phyloP scores from a whole-genome alignment of 148 eudicot genomes.

The Fallopia convolvulus region DNA sequence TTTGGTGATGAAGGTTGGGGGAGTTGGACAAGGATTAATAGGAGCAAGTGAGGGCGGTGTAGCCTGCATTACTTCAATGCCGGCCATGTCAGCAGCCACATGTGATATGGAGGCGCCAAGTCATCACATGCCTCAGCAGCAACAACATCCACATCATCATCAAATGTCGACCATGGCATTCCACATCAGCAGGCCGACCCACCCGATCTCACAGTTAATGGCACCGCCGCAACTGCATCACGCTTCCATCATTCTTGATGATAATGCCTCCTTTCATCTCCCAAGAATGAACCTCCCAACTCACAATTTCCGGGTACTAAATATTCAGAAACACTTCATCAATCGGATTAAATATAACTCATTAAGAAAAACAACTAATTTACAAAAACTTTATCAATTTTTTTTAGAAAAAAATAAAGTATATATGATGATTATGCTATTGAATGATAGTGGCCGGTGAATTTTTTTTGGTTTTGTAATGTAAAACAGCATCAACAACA shows the following conservation, averaged over 20 bases:
- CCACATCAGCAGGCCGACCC: constrained; percentile 57
- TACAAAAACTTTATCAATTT: not conserved
- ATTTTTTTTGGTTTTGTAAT: constrained; percentile 2
- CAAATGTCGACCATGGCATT: not conserved
- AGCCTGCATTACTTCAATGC: not conserved
- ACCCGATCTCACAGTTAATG: constrained; percentile 57
- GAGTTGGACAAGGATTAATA: not conserved
- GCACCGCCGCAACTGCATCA: constrained; percentile 65
- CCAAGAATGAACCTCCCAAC: constrained; percentile 67
- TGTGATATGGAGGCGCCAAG: constrained; percentile 1
- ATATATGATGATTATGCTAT: not conserved
- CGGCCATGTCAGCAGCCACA: constrained; percentile 9
- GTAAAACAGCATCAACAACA: constrained; percentile 16
- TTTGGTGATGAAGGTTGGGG: not conserved
- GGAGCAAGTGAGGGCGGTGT: not conserved
- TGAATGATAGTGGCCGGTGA: constrained; percentile 13
- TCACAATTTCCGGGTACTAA: constrained; percentile 65
- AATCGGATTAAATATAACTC: not conserved
- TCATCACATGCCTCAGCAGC: not conserved
- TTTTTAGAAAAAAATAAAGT: not conserved
- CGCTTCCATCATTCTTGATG: constrained; percentile 53
- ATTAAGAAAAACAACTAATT: too few relatives aligned
- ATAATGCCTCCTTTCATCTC: constrained; percentile 50
- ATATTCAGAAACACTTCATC: not conserved
- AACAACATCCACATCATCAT: not conserved